A percentile compares a stretch with the other conserved stretches of the same genome.
Conservation (phyloP, 129 eudicot species). For the Tagetes patula region DNA sequence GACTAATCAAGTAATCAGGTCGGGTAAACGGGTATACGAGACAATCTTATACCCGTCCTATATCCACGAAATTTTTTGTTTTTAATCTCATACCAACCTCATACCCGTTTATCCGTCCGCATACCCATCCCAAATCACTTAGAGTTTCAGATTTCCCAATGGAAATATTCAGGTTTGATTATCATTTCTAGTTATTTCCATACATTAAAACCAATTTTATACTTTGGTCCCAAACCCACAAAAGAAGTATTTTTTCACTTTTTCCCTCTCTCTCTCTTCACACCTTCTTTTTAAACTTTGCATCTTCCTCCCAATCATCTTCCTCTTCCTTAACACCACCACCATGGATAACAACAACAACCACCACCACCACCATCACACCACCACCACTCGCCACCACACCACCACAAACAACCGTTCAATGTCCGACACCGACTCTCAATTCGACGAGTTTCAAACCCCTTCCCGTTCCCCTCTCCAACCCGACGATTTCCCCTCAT, state of each 20-base stretch:
- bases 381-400: not conserved
- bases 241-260: conserved; percentile 26
- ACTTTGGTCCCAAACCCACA: conserved; percentile 39
- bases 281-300: conserved; percentile 18
- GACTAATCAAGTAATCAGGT: too few relatives aligned
- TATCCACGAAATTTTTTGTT: too few relatives aligned
- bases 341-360: conserved; percentile 29
- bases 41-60: too few relatives aligned
- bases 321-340: not conserved
- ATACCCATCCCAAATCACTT: too few relatives aligned
- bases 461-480: conserved; percentile 48
- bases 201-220: too few relatives aligned
- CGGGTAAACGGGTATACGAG: too few relatives aligned
- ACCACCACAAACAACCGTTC: conserved; percentile 42
- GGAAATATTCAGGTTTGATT: too few relatives aligned
- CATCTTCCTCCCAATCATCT: conserved; percentile 1
- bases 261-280: conserved; percentile 21
- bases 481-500: conserved; percentile 24
- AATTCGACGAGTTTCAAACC: conserved; percentile 51
- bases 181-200: too few relatives aligned
- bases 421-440: conserved; percentile 63
- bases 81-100: too few relatives aligned
- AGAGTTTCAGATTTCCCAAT: too few relatives aligned
- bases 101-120: too few relatives aligned
- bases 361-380: conserved; percentile 17